A percentile compares a stretch with the other conserved stretches of the same genome.
Evolutionary conservation across 1,139 yeast genomes (phyloP).

Genomic region (Yamadazyma buinensis): DNA sequence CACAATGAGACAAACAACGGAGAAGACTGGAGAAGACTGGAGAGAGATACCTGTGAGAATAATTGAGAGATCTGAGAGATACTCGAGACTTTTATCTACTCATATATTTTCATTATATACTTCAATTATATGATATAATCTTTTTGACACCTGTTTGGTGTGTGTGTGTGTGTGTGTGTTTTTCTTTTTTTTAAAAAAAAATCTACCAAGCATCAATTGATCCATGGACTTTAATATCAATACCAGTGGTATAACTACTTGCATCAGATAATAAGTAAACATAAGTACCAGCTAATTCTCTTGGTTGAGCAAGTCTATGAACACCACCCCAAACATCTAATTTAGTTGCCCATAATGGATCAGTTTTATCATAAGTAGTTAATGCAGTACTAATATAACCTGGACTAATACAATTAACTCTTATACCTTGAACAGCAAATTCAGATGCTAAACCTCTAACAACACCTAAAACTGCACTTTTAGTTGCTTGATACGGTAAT

Average conservation of each 20-base stretch:
- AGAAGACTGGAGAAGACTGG: no score
- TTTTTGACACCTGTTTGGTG: not conserved
- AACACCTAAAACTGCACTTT: slow-evolving; percentile 52
- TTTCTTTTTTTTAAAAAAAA: no score
- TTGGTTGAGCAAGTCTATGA: slow-evolving; percentile 31
- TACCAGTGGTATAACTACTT: slow-evolving; percentile 39
- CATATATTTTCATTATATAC: no score
- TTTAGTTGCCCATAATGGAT: slow-evolving; percentile 30
- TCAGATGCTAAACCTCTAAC: slow-evolving; percentile 51
- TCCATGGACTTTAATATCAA: slow-evolving; percentile 37
- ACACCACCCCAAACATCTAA: slow-evolving; percentile 20
- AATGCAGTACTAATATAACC: slow-evolving; percentile 53
- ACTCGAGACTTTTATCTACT: no score
- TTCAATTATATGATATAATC: no score
- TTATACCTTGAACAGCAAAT: slow-evolving; percentile 44
- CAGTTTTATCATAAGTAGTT: slow-evolving; percentile 31
- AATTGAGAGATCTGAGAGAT: no score
- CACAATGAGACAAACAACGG: no score
- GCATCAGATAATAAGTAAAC: slow-evolving; percentile 36
- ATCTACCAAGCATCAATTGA: slow-evolving; percentile 11
- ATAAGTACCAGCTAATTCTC: slow-evolving; percentile 39
- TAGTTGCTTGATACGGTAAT: slow-evolving; percentile 45
- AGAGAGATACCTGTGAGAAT: no score
- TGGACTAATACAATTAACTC: slow-evolving; percentile 53
- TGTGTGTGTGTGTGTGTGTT: no score